Evolutionary conservation across 108 stramenopile genomes (phyloP), one percentile per base, ranked within the genome.

Genomic region (Pseudonitzschia multistriata): DNA sequence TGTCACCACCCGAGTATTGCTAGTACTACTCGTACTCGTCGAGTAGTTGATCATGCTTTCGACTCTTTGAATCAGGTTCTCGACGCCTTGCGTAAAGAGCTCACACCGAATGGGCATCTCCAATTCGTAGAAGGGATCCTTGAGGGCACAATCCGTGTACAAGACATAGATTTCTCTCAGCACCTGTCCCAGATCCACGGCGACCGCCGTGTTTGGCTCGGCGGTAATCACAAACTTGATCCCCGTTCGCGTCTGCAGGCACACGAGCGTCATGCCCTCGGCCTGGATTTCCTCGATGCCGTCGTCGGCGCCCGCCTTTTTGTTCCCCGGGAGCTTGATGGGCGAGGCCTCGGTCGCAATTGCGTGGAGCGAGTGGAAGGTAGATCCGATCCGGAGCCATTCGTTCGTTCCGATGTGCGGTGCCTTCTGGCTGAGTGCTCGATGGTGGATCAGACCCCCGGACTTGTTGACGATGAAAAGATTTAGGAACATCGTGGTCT

Each of bases 151-250:
- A 74, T 94, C 92, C 5, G 92, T 75, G 74, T 94, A 94, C 0
- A 89, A 59, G 14, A 94, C 80, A 56, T 94, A 94, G 36, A 94
- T 89, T 81, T 91, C 87, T 64, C 78, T 73, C 52, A 94, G 66
- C 7, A 88, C 81, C 14, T 54, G 31, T 48, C 89, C 89, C 64
- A 94, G 66, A 68, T 89, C 84, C 3, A 56, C 52, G 28, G 24
- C 50, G 7, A 78, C 81, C 34, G 57, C 34, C 34, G 57, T 59
- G 8, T 50, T 62, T 17, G 86, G 87, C 65, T 89, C 88, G 3
- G 91, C 91, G 81, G 92, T 94, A n/a, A 94, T 67, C 27, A 91
- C 92, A 74, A 94, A 94, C 73, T 94, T 94, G 62, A 94, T 74
- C 42, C 92, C 92, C 22, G 92, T 94, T 66, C 89, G 61, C 10